Percentiles rank a stretch among this genome's conserved stretches.
Conservation (phyloP, 148 eudicot species). For the Agrostemma githago region DNA sequence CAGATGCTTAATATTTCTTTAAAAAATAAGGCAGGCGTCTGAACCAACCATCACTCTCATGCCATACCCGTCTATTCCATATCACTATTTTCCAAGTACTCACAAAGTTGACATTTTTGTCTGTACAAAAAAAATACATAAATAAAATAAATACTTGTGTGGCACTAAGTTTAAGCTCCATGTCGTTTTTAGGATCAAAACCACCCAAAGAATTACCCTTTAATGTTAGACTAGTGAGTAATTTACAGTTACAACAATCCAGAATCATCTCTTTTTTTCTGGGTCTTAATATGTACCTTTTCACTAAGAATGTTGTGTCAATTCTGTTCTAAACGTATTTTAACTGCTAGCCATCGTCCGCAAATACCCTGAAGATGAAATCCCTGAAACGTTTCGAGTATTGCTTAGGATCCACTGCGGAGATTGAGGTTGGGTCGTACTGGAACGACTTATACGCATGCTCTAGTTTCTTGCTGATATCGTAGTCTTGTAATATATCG, state of each 20-base stretch:
- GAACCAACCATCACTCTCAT: neutral
- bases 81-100: slow-evolving; percentile 1
- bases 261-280: slow-evolving; percentile 15
- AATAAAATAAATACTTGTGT: slow-evolving; percentile 7
- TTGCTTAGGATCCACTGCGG: slow-evolving; percentile 68
- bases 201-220: slow-evolving; percentile 15
- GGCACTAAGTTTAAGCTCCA: slow-evolving; percentile 20
- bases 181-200: slow-evolving; percentile 17
- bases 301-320: slow-evolving; percentile 14
- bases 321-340: neutral
- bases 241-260: slow-evolving; percentile 36
- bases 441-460: slow-evolving; percentile 72
- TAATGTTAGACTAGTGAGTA: slow-evolving; percentile 10
- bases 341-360: slow-evolving; percentile 39
- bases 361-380: slow-evolving; percentile 53
- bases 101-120: slow-evolving; percentile 25
- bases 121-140: slow-evolving; percentile 21
- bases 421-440: slow-evolving; percentile 58
- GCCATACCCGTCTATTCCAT: neutral
- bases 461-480: slow-evolving; percentile 72
- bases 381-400: slow-evolving; percentile 65
- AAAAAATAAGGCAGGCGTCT: neutral
- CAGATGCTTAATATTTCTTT: neutral
- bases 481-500: slow-evolving; percentile 68
- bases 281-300: slow-evolving; percentile 34